Conservation (phyloP, 148 eudicot genomes). For the Camellia granthamiana region DNA sequence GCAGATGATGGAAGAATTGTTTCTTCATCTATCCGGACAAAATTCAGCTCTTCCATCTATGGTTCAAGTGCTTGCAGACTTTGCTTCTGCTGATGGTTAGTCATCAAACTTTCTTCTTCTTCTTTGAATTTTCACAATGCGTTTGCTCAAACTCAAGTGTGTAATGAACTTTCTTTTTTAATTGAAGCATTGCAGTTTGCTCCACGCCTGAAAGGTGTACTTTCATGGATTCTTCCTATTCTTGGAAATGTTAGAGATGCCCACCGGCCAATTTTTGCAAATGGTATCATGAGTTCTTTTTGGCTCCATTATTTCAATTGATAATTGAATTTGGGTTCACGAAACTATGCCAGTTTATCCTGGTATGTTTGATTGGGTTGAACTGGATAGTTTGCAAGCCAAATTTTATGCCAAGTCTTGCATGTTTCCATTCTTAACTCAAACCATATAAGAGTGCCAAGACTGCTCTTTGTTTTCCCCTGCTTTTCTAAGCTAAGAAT, state of each 20-base stretch:
- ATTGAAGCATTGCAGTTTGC: slow-evolving; percentile 85
- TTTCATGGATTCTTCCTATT: slow-evolving; percentile 82
- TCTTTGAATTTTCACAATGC: slow-evolving; percentile 7
- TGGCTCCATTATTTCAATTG: background rate
- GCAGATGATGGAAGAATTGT: slow-evolving; percentile 98
- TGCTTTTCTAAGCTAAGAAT: background rate
- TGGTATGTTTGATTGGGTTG: background rate
- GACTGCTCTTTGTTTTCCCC: background rate
- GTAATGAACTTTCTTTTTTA: slow-evolving; percentile 18
- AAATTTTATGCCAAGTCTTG: background rate
- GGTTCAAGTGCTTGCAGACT: slow-evolving; percentile 93
- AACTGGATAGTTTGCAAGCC: background rate
- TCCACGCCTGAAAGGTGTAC: slow-evolving; percentile 87
- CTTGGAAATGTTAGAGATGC: slow-evolving; percentile 86
- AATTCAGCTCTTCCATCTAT: slow-evolving; percentile 88
- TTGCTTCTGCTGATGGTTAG: slow-evolving; percentile 80
- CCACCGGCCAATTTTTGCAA: slow-evolving; percentile 81
- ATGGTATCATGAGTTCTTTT: slow-evolving; percentile 47
- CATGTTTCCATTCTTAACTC: background rate
- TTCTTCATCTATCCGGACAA: slow-evolving; percentile 70
- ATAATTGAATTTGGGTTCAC: background rate
- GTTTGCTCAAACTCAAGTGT: slow-evolving; percentile 22
- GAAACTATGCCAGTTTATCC: background rate
- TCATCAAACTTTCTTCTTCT: slow-evolving; percentile 7
- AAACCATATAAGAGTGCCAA: background rate